Percentiles rank a stretch among this genome's conserved stretches.
phyloP scores from a whole-genome alignment of 805 yeast genomes.

The Candida koratica region DNA sequence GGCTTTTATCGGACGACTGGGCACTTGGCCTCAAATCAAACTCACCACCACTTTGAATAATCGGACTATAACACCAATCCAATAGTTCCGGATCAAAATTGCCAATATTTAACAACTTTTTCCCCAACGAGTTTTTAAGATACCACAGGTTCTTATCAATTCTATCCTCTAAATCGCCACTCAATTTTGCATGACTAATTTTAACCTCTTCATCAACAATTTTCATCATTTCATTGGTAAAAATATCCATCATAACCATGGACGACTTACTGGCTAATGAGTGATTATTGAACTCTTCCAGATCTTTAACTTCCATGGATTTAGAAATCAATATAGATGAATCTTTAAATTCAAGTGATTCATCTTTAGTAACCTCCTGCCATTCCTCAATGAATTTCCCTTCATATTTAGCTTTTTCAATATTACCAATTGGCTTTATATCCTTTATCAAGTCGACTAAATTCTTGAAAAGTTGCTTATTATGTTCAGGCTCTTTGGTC shows the following conservation, averaged over 20 bases:
- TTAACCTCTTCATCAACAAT: constrained; percentile 83
- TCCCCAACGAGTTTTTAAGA: constrained; percentile 47
- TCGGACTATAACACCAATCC: constrained; percentile 94
- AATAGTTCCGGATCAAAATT: constrained; percentile 73
- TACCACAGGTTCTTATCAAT: constrained; percentile 73
- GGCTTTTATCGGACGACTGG: constrained; percentile 59
- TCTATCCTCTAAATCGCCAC: constrained; percentile 74
- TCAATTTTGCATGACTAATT: constrained; percentile 65
- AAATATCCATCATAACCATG: constrained; percentile 70
- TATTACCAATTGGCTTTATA: constrained; percentile 51
- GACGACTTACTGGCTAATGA: constrained; percentile 74
- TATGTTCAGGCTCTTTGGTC: constrained; percentile 76
- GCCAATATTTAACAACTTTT: constrained; percentile 45
- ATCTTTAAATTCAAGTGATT: constrained; percentile 43
- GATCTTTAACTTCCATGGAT: constrained; percentile 71
- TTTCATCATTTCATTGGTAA: constrained; percentile 83
- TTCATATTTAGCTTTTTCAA: constrained; percentile 70
- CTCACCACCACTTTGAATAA: constrained; percentile 81
- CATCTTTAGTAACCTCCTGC: constrained; percentile 41
- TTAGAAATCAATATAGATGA: constrained; percentile 48
- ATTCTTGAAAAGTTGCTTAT: constrained; percentile 60
- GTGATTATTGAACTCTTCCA: constrained; percentile 62
- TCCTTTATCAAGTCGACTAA: constrained; percentile 46
- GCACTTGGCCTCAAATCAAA: constrained; percentile 85
- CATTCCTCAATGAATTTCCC: constrained; percentile 87